A percentile compares a stretch with the other conserved stretches of the same genome.
phyloP scores from a whole-genome alignment of 331 rosid genomes.

The Rhamnella rubrinervis region DNA sequence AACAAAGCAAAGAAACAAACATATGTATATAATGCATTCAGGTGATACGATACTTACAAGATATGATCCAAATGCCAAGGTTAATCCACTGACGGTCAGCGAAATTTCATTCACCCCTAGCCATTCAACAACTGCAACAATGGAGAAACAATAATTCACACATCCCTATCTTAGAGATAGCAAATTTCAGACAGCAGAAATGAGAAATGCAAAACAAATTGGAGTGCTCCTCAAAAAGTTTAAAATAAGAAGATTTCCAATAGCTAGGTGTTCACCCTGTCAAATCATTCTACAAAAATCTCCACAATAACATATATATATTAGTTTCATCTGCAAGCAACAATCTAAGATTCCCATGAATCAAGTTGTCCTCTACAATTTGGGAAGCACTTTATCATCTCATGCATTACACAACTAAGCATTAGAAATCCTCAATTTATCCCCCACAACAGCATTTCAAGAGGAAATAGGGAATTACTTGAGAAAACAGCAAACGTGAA shows the following conservation, averaged over 20 bases:
- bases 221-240: too few relatives aligned
- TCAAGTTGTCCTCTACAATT: too few relatives aligned
- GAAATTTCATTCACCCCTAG: constrained; percentile 54
- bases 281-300: too few relatives aligned
- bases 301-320: too few relatives aligned
- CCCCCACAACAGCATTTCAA: not conserved
- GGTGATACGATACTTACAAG: constrained; percentile 54
- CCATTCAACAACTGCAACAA: constrained; percentile 65
- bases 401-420: not conserved
- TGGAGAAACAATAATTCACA: constrained; percentile 3
- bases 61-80: constrained; percentile 59
- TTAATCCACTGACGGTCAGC: constrained; percentile 37
- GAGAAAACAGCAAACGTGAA: constrained; percentile 44
- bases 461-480: constrained; percentile 47
- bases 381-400: too few relatives aligned
- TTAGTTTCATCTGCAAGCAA: too few relatives aligned
- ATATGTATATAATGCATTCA: not conserved
- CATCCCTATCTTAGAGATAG: constrained; percentile 8
- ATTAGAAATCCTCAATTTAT: not conserved
- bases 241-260: too few relatives aligned
- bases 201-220: constrained; percentile 1
- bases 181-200: not conserved
- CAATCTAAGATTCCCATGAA: too few relatives aligned
- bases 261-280: too few relatives aligned
- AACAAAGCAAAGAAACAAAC: not conserved